Evolutionary conservation across 78 protist species (phyloP), one percentile per base, ranked within the genome.

Genomic region (Cavenderia fasciculata): DNA sequence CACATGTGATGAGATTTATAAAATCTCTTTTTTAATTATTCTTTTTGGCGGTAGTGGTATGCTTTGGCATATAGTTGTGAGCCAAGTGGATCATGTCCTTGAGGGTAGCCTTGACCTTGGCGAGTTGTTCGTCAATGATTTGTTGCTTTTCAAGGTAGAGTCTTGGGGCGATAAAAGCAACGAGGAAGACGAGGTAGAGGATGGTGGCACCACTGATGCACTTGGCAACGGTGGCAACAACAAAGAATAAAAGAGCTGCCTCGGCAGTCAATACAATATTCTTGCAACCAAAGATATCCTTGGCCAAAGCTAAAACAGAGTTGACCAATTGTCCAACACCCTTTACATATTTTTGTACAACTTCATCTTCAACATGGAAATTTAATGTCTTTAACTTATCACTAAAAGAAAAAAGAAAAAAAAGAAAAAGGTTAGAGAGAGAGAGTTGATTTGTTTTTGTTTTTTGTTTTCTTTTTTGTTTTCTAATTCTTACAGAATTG

Each of bases 351-450:
- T 82, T 82, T 56, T 82, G 79, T 56, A 82, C 33, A 19, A 82
- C 90, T 4, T 76, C 65, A 16, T 82, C 79, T 31, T 68, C 66
- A 6, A 82, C 44, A 31, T 82, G 90, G 90, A 82, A 82, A 43
- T 71, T 68, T 4, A 82, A 36, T 14, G 90, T 82, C 73, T 82
- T 82, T 41, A 82, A 68, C 61, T 68, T 74, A 10, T 82, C 90
- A 47, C 87, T 77, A 33, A 31, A 21, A 4, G 11, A 4, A 10
- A 44, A 44, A 11, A 44, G 6, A 10, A 44, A 44, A 11, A 44
- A 44, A 11, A 44, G 49, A 44, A 6, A 44, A 52, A 12, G 10
- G n/a, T 52, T 52, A 52, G 10, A 12, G 21, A 21, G 10, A 52
- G 8, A 21, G 21, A 19, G 59, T 52, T 16, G 12, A n/a, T 52